phyloP scores from a whole-genome alignment of 2,329 filamentous ascomycete species.

The Colletotrichum sp. region DNA sequence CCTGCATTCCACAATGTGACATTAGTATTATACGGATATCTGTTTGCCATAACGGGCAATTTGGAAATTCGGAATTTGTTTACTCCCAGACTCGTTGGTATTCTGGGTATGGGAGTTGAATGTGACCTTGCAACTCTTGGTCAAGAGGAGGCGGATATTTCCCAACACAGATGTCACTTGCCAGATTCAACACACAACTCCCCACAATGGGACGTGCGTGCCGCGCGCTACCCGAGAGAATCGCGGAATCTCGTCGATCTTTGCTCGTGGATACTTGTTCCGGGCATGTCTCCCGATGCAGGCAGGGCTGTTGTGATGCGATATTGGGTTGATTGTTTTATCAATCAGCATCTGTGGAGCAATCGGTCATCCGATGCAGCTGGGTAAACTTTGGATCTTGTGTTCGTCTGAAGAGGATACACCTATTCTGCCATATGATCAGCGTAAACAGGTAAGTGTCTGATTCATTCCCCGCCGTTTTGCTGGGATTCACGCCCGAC shows the following conservation, averaged over 20 bases:
- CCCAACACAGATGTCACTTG: not conserved
- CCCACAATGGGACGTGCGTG: not conserved
- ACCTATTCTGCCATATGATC: too few species aligned
- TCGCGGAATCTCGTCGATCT: not conserved
- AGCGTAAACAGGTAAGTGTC: too few species aligned
- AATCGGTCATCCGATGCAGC: too few species aligned
- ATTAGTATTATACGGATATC: too few species aligned
- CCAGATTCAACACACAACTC: not conserved
- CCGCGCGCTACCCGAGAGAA: not conserved
- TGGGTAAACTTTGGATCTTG: not conserved
- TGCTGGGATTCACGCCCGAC: not conserved
- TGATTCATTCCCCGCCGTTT: too few species aligned
- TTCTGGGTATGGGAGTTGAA: fast-evolving
- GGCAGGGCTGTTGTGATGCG: not conserved
- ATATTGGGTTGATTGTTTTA: not conserved
- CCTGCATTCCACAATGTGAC: not conserved
- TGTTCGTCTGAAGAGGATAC: not conserved
- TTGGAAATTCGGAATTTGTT: not conserved
- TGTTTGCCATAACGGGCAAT: not conserved
- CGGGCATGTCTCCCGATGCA: not conserved
- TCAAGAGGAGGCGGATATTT: not conserved
- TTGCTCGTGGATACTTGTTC: not conserved
- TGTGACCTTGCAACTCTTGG: not conserved
- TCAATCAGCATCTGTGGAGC: not conserved
- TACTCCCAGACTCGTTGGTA: not conserved